These are phyloP conservation scores for Lepidopterella palustris DNA, from an alignment of 495 filamentous ascomycete species.

Conservation along the genomic window DNA sequence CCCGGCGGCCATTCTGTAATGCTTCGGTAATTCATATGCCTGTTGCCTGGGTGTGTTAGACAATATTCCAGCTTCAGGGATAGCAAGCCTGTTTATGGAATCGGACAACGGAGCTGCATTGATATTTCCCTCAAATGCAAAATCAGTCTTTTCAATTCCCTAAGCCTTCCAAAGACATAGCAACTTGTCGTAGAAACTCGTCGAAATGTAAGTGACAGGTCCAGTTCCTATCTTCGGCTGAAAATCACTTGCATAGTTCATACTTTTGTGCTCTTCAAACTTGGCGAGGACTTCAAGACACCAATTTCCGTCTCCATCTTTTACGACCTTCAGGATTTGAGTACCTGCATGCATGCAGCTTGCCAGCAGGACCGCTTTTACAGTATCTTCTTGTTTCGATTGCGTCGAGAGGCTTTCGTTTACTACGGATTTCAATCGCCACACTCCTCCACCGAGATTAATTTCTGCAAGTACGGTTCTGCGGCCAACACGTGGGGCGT, in stretches of 20 bases:
- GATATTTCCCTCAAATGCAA: too few species aligned
- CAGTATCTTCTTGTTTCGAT: constrained; percentile 7
- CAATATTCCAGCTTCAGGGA: too few species aligned
- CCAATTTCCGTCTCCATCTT: constrained; percentile 41
- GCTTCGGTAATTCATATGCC: too few species aligned
- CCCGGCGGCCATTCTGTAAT: neutral
- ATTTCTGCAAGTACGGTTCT: constrained; percentile 52
- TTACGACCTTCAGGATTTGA: constrained; percentile 54
- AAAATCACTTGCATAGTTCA: constrained; percentile 89
- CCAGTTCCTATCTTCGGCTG: constrained; percentile 37
- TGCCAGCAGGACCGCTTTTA: constrained; percentile 57
- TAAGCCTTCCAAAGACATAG: constrained; percentile 63
- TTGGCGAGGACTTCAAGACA: constrained; percentile 58
- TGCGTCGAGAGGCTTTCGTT: neutral
- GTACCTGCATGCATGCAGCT: constrained; percentile 92
- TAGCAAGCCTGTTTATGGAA: too few species aligned
- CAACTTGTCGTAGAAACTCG: constrained; percentile 83
- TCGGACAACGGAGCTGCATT: too few species aligned
- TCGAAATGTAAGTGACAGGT: constrained; percentile 52
- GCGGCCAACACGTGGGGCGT: constrained; percentile 27
- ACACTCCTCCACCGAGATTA: constrained; percentile 79
- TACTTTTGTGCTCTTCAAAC: constrained; percentile 85
- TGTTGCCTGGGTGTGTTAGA: too few species aligned
- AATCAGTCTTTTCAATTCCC: too few species aligned
- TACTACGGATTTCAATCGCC: constrained; percentile 65